Evolutionary conservation across 768 basidiomycete species (phyloP).

Genomic region (Naganishia vishniacii): DNA sequence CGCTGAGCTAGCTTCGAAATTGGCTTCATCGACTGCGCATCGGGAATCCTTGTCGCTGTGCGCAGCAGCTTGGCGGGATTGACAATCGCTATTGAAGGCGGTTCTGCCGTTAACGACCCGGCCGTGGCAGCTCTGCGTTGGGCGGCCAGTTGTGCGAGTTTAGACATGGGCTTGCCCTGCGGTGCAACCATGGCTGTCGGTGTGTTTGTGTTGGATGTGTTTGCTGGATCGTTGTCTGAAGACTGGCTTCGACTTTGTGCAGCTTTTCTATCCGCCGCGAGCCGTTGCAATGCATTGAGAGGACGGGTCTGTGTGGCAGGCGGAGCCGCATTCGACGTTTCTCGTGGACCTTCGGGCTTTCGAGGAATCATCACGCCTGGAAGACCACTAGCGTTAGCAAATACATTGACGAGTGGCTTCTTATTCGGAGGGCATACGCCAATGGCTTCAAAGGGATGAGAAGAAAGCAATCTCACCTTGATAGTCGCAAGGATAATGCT

Average conservation of each 20-base stretch:
- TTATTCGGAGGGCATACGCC: not conserved
- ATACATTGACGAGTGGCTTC: not conserved
- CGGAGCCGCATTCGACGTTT: not conserved
- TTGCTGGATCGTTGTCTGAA: slow-evolving; percentile 2
- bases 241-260: slow-evolving; percentile 50
- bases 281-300: slow-evolving; percentile 50
- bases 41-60: not conserved
- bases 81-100: not conserved
- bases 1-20: slow-evolving; percentile 51
- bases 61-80: not conserved
- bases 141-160: slow-evolving; percentile 47
- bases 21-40: slow-evolving; percentile 30
- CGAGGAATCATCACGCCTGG: not conserved
- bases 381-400: not conserved
- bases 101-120: slow-evolving; percentile 21
- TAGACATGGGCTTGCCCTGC: slow-evolving; percentile 41
- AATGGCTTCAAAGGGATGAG: not conserved
- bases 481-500: not conserved
- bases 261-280: slow-evolving; percentile 55
- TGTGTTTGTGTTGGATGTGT: slow-evolving; percentile 1
- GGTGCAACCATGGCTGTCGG: slow-evolving; percentile 5
- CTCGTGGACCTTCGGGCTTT: not conserved
- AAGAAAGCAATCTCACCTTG: slow-evolving; percentile 2
- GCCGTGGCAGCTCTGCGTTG: slow-evolving; percentile 40
- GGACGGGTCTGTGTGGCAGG: slow-evolving; percentile 22